Conservation (phyloP, 2,329 filamentous ascomycete species). For the Teratosphaeria epicoccoides region DNA sequence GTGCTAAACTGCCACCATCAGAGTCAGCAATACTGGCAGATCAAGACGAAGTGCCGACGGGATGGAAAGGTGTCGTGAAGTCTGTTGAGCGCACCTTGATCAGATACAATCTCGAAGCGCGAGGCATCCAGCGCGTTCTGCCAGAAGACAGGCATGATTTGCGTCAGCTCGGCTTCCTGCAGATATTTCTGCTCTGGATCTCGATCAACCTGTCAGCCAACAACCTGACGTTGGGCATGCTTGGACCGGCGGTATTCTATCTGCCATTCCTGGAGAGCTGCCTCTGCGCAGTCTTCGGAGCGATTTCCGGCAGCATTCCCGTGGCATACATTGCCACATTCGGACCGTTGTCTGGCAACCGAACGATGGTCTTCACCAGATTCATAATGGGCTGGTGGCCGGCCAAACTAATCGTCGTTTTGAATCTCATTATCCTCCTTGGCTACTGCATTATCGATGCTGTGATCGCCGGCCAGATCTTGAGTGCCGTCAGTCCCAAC, state of each 20-base stretch:
- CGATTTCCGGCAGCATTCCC: conserved; percentile 43
- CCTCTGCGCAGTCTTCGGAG: conserved; percentile 48
- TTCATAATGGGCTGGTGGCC: conserved; percentile 58
- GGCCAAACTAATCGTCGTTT: conserved; percentile 50
- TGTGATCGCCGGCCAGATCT: conserved; percentile 57
- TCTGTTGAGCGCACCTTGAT: conserved; percentile 33
- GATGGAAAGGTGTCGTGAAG: conserved; percentile 3
- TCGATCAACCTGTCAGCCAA: conserved; percentile 53
- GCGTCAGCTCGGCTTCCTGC: conserved; percentile 42
- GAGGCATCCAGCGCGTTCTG: conserved; percentile 50
- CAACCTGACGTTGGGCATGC: conserved; percentile 54
- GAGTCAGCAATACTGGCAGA: background rate
- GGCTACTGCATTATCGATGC: conserved; percentile 12
- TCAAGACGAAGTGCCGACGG: conserved; percentile 2
- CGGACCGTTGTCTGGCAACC: conserved; percentile 50
- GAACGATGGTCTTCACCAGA: conserved; percentile 48
- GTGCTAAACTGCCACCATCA: conserved; percentile 2
- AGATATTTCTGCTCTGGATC: conserved; percentile 50
- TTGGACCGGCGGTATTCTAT: conserved; percentile 48
- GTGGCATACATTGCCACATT: conserved; percentile 53
- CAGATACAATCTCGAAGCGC: conserved; percentile 47
- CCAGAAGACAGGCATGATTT: conserved; percentile 44
- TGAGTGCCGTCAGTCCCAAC: conserved; percentile 52
- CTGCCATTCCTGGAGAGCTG: conserved; percentile 49
- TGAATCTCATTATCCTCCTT: conserved; percentile 53